Evolutionary conservation across 1,284 basidiomycete species (phyloP), one percentile per base, ranked within the genome.

Genomic region (Melampsora americana): DNA sequence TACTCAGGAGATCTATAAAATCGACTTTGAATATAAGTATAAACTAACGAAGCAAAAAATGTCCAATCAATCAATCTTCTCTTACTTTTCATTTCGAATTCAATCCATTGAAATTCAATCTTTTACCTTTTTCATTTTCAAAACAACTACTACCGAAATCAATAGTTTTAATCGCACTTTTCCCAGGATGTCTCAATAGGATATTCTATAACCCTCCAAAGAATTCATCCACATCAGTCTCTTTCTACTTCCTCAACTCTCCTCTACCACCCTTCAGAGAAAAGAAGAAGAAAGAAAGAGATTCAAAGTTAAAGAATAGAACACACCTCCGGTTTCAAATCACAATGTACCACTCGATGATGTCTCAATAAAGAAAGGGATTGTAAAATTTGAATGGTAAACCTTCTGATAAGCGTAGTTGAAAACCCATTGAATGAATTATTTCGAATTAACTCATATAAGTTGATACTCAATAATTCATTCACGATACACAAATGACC

Each of bases 141-240:
- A 97, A 91, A 84, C 96, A 99, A 82, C 94, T 97, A 81, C 93
- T 95, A 56, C 96, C 96, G 83, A 99, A 99, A 84, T 99, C 96
- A 80, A 99, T 99, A 78, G 98, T 94, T 84, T 97, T 98, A 84
- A 99, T 92, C 3, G 89, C 93, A 81, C 93, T 96, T 86, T 94
- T 96, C 14, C 92, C 89, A 18, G 96, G 96, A 83, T 99, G 95
- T 72, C 90, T 89, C 66, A 99, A 86, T 6, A 99, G 85, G 61
- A 99, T 93, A 81, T 99, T 99, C 92, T 95, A 79, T 5, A 14
- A 26, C 3, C 3, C 3, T 4, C 14, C 18, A 39, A 32, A n/a
- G 4, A 39, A 42, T 18, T 30, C 23, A 30, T 16, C 62, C 62
- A 65, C n/a, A 65, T 32, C 9, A 60, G 18, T n/a, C n/a, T n/a